These are phyloP conservation scores for Phanerochaete carnosa DNA, from an alignment of 768 basidiomycete species.

Conservation along the genomic window DNA sequence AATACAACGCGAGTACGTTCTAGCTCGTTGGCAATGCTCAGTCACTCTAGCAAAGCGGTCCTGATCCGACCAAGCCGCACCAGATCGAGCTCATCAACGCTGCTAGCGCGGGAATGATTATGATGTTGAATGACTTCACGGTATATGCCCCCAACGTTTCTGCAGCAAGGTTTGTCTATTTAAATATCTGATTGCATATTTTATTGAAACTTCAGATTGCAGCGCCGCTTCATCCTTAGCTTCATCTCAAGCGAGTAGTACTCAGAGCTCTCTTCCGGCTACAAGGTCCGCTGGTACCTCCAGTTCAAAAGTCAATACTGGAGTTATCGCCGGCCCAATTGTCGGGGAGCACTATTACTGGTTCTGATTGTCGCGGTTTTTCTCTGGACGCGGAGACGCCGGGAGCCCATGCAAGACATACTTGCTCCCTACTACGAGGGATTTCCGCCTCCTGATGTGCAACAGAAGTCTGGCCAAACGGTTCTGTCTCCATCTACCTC, in stretches of 20 bases:
- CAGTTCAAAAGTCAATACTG: slow-evolving; percentile 8
- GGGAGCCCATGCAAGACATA: not conserved
- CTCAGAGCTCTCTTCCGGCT: not conserved
- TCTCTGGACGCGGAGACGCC: not conserved
- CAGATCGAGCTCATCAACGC: slow-evolving; percentile 50
- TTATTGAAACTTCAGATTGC: not conserved
- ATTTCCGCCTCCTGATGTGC: not conserved
- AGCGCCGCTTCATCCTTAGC: not conserved
- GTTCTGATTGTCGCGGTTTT: not conserved
- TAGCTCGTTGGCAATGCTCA: slow-evolving; percentile 38
- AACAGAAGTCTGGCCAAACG: not conserved
- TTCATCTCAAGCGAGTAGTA: not conserved
- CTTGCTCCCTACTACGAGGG: not conserved
- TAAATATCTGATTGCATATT: not conserved
- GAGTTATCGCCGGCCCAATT: slow-evolving; percentile 16
- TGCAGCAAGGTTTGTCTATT: not conserved
- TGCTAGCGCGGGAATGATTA: slow-evolving; percentile 20
- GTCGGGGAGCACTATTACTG: slow-evolving; percentile 14
- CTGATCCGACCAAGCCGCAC: slow-evolving; percentile 48
- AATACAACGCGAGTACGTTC: slow-evolving; percentile 45
- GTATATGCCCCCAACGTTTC: not conserved
- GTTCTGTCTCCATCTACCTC: not conserved
- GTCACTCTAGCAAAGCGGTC: slow-evolving; percentile 59
- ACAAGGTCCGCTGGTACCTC: not conserved
- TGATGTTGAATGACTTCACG: slow-evolving; percentile 27